phyloP scores from a whole-genome alignment of 441 rosid species.

The Pelargonium cotyledonis region DNA sequence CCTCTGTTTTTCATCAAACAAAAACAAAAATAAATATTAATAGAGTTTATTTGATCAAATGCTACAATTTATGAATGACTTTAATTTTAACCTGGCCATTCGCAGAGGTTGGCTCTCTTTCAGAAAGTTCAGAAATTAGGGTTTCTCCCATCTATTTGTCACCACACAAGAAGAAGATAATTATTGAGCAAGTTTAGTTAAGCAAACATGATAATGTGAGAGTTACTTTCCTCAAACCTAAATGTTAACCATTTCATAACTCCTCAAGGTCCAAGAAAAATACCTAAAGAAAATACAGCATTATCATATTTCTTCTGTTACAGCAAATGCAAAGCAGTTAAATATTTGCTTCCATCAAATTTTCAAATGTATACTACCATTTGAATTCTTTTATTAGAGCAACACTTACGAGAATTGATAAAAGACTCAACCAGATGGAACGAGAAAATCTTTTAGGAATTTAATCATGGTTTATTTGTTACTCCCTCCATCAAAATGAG shows the following conservation, averaged over 20 bases:
- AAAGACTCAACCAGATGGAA: background rate
- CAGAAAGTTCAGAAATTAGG: background rate
- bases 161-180: background rate
- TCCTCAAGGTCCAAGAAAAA: background rate
- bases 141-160: background rate
- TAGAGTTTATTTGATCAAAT: background rate
- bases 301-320: background rate
- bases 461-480: background rate
- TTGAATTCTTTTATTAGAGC: background rate
- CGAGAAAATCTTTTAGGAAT: background rate
- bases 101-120: background rate
- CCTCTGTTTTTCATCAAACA: constrained; percentile 5
- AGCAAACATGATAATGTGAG: constrained; percentile 4
- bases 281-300: background rate
- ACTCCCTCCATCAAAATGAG: background rate
- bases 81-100: background rate
- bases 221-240: background rate
- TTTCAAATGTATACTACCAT: background rate
- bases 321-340: too few relatives aligned
- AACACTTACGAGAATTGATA: background rate
- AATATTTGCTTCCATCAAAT: background rate
- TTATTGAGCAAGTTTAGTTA: background rate
- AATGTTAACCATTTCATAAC: background rate
- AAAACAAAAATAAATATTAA: background rate
- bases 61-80: background rate